Evolutionary conservation across 768 basidiomycete species (phyloP), one percentile per base, ranked within the genome.

Genomic region (Tremella mesenterica): DNA sequence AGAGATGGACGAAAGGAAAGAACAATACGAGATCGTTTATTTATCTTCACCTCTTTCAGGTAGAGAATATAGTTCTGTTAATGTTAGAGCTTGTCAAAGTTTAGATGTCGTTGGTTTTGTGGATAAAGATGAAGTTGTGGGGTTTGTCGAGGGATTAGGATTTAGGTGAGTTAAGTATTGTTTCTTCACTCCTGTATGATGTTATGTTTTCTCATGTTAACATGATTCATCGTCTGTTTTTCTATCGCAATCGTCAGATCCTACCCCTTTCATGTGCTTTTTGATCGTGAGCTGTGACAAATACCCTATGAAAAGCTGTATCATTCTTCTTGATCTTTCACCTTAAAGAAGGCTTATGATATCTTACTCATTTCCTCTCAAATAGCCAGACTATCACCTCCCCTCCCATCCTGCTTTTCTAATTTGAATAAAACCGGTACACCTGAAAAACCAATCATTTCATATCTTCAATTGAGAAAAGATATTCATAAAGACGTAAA

Each of bases 41-140:
- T n/a, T 65, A 0, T 57, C 54, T 16, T 26, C 36, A 7, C 58
- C 64, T 3, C 43, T 69, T 2, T 36, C 39, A 26, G 56, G 55
- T 1, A 21, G 58, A 29, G 67, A 69, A 34, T 69, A 69, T 45
- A 31, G 52, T 6, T 59, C 60, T 23, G 54, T 58, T 38, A 48
- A 39, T 25, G 60, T 64, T 14, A 34, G 62, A 18, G 61, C 61
- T 28, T 52, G 57, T 36, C 48, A 65, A 8, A 56, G 47, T n/a
- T 18, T 65, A 8, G 59, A 62, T 20, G 47, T 65, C 21, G 51
- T 43, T 1, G 56, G 60, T 2, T 10, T 31, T 31, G 30, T 29
- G n/a, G 43, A 34, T 23, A 16, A 38, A 16, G 31, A 31, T 23
- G 61, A 63, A 7, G 54, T 64, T 8, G 48, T 62, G 48, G 58